These are phyloP conservation scores for Leccinum pellstonianum DNA, from an alignment of 768 basidiomycete species.

Conservation along the genomic window DNA sequence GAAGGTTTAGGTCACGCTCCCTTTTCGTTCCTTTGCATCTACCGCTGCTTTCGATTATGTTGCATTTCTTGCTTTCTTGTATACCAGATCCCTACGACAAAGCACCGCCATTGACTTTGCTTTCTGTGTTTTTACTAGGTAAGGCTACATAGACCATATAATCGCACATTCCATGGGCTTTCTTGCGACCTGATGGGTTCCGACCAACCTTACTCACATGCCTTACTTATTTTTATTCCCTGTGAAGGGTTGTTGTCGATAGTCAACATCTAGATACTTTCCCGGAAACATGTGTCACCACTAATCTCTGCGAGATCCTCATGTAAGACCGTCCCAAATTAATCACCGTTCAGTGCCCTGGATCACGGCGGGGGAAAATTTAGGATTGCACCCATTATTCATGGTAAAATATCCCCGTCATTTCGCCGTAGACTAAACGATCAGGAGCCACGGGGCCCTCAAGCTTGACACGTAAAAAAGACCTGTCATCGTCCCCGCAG, in stretches of 20 bases:
- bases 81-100: slow-evolving; percentile 35
- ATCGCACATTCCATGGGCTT: slow-evolving; percentile 28
- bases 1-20: slow-evolving; percentile 27
- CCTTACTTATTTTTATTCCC: slow-evolving; percentile 33
- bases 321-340: slow-evolving; percentile 32
- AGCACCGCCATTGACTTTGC: slow-evolving; percentile 36
- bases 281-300: slow-evolving; percentile 26
- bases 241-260: slow-evolving; percentile 28
- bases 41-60: slow-evolving; percentile 25
- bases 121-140: slow-evolving; percentile 35
- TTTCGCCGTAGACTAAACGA: slow-evolving; percentile 23
- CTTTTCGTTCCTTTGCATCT: slow-evolving; percentile 10
- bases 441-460: slow-evolving; percentile 32
- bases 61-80: slow-evolving; percentile 37
- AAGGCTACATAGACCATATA: slow-evolving; percentile 37
- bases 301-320: slow-evolving; percentile 31
- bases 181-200: slow-evolving; percentile 18
- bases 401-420: slow-evolving; percentile 15
- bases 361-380: slow-evolving; percentile 19
- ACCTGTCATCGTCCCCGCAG: slow-evolving; percentile 19
- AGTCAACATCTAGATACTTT: slow-evolving; percentile 17
- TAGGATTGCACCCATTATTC: slow-evolving; percentile 23
- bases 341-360: slow-evolving; percentile 34
- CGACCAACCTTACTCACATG: slow-evolving; percentile 21
- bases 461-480: slow-evolving; percentile 26